phyloP scores from a whole-genome alignment of 768 basidiomycete genomes.

The Lactifluus subvellereus region DNA sequence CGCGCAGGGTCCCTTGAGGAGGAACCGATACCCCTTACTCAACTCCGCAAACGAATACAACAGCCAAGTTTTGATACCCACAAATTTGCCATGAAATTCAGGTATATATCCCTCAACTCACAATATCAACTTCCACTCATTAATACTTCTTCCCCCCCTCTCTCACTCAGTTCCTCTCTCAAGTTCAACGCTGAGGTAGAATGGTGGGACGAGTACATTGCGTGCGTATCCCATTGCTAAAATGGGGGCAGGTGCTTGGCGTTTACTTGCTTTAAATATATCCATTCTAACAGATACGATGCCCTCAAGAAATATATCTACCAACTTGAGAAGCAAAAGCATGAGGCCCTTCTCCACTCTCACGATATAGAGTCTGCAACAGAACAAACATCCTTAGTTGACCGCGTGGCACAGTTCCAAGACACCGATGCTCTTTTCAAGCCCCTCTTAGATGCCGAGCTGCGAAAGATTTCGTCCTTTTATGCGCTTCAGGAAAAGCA shows the following conservation, averaged over 20 bases:
- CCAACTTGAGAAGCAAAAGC: constrained; percentile 75
- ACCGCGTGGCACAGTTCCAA: constrained; percentile 31
- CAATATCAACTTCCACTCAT: neutral
- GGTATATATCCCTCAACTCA: constrained; percentile 34
- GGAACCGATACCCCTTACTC: constrained; percentile 19
- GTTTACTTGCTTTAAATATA: neutral
- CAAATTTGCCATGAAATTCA: constrained; percentile 50
- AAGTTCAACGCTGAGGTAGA: constrained; percentile 90
- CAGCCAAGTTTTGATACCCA: constrained; percentile 2
- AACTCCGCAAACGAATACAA: constrained; percentile 1
- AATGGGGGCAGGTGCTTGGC: neutral
- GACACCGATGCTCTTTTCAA: constrained; percentile 56
- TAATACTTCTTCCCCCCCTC: neutral
- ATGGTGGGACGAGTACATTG: constrained; percentile 91
- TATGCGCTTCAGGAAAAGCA: constrained; percentile 76
- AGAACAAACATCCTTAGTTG: constrained; percentile 54
- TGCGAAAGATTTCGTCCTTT: constrained; percentile 73
- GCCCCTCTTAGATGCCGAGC: constrained; percentile 73
- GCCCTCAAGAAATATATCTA: constrained; percentile 80
- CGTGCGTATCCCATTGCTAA: constrained; percentile 44
- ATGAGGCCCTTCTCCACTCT: constrained; percentile 35
- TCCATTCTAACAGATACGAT: constrained; percentile 56
- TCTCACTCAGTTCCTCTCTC: constrained; percentile 57
- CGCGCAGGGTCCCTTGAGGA: neutral
- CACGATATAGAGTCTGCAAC: constrained; percentile 57